A percentile compares a stretch with the other conserved stretches of the same genome.
Evolutionary conservation across 768 basidiomycete species (phyloP).

Genomic region (Cubamyces sp.): DNA sequence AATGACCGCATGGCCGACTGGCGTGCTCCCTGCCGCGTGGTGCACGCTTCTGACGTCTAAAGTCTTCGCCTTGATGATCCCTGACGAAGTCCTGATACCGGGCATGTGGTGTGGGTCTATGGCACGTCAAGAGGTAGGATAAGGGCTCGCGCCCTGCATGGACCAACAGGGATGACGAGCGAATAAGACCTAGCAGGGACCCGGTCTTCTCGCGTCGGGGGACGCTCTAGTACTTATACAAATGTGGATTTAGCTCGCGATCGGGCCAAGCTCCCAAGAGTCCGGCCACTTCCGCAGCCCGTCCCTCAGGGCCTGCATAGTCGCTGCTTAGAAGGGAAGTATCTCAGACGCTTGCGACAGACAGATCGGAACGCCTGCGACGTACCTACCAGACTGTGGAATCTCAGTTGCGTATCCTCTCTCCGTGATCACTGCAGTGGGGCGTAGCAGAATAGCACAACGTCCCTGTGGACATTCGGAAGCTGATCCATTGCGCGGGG

Average conservation of each 20-base stretch:
- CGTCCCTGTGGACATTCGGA: too few species aligned
- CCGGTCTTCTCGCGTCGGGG: not conserved
- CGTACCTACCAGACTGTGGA: not conserved
- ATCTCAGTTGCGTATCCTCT: too few species aligned
- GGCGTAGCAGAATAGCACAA: too few species aligned
- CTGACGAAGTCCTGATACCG: not conserved
- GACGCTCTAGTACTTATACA: constrained; percentile 17
- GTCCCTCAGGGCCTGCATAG: constrained; percentile 11
- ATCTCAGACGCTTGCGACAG: constrained; percentile 7
- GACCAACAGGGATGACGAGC: not conserved
- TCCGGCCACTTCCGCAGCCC: constrained; percentile 4
- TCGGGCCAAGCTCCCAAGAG: constrained; percentile 3
- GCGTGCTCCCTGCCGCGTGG: constrained; percentile 2
- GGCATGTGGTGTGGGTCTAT: not conserved
- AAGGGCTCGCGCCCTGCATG: constrained; percentile 12
- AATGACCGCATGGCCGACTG: constrained; percentile 1
- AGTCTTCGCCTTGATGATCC: constrained; percentile 6
- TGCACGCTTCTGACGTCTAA: constrained; percentile 8
- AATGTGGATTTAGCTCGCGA: constrained; percentile 4
- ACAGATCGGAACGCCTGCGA: constrained; percentile 6
- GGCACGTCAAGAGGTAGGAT: not conserved
- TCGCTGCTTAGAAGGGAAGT: constrained; percentile 4
- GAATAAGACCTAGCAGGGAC: not conserved
- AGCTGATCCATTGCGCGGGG: too few species aligned
- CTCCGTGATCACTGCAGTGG: too few species aligned